Percentiles rank a stretch among this genome's conserved stretches.
These are phyloP conservation scores for Euclidium syriacum DNA, from an alignment of 345 rosid genomes.

Conservation along the genomic window DNA sequence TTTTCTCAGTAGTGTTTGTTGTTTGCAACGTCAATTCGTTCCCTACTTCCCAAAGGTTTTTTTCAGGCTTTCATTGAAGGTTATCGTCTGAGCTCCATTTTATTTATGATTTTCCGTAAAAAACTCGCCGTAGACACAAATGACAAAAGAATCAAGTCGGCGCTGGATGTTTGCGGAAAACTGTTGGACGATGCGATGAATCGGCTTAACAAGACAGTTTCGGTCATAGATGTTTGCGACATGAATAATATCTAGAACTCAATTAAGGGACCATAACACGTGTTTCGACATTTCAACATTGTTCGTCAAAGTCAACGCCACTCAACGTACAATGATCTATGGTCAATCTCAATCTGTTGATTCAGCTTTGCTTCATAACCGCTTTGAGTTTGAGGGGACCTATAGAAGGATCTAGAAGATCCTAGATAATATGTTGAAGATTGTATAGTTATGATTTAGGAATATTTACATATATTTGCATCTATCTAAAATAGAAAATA, in stretches of 20 bases:
- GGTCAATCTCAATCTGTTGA: too few relatives aligned
- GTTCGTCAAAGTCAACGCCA: too few relatives aligned
- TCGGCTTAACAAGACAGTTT: slow-evolving; percentile 46
- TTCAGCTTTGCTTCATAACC: too few relatives aligned
- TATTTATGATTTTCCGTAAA: slow-evolving; percentile 28
- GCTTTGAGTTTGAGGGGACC: too few relatives aligned
- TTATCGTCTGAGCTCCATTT: slow-evolving; percentile 40
- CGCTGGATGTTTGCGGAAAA: slow-evolving; percentile 45
- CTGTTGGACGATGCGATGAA: slow-evolving; percentile 63
- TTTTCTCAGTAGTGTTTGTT: slow-evolving; percentile 45
- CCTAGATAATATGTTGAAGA: too few relatives aligned
- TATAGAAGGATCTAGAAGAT: too few relatives aligned
- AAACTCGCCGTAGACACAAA: slow-evolving; percentile 22
- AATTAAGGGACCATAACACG: slow-evolving; percentile 58
- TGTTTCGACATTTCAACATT: slow-evolving; percentile 77
- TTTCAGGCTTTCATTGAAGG: slow-evolving; percentile 50
- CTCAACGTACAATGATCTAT: too few relatives aligned
- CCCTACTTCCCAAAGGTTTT: slow-evolving; percentile 51
- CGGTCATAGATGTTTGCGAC: slow-evolving; percentile 37
- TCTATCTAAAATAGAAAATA: too few relatives aligned
- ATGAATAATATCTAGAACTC: slow-evolving; percentile 29
- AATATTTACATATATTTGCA: too few relatives aligned
- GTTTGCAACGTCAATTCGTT: slow-evolving; percentile 64
- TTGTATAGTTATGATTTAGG: too few relatives aligned
- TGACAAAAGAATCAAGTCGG: slow-evolving; percentile 30